A percentile compares a stretch with the other conserved stretches of the same genome.
Evolutionary conservation across 176 grass and related monocot species (phyloP).

Genomic region (Chrysopogon serrulatus): DNA sequence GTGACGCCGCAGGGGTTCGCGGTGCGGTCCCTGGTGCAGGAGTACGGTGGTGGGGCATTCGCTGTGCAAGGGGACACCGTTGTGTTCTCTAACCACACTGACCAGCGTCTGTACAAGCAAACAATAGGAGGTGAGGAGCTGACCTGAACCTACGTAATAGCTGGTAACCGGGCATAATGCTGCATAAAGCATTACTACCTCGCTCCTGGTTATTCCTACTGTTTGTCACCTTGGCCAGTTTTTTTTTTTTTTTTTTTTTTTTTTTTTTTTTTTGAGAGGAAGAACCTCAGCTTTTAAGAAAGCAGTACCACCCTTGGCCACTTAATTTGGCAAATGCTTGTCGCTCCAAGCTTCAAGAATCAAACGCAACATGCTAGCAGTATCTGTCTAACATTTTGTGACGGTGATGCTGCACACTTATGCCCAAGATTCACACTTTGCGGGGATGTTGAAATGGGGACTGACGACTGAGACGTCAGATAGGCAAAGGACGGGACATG

Average conservation of each 20-base stretch:
- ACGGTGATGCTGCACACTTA: not conserved
- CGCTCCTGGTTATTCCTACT: not conserved
- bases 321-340: not conserved
- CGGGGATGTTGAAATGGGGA: not conserved
- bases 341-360: not conserved
- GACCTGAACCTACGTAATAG: not conserved
- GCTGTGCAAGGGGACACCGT: slow-evolving; percentile 44
- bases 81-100: slow-evolving; percentile 76
- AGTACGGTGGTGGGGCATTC: slow-evolving; percentile 72
- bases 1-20: slow-evolving; percentile 59
- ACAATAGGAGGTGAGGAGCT: slow-evolving; percentile 46
- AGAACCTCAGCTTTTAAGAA: too few relatives aligned
- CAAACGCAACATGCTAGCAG: not conserved
- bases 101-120: slow-evolving; percentile 75
- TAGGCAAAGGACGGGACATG: not conserved
- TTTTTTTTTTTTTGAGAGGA: too few relatives aligned
- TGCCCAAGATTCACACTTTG: not conserved
- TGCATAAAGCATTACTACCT: not conserved
- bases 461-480: not conserved
- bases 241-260: too few relatives aligned
- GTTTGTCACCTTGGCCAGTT: not conserved
- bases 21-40: slow-evolving; percentile 63
- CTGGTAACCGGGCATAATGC: not conserved
- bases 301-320: not conserved
- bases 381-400: not conserved